Conservation (phyloP, 2,329 filamentous ascomycete species). For the Coleophoma cylindrospora region DNA sequence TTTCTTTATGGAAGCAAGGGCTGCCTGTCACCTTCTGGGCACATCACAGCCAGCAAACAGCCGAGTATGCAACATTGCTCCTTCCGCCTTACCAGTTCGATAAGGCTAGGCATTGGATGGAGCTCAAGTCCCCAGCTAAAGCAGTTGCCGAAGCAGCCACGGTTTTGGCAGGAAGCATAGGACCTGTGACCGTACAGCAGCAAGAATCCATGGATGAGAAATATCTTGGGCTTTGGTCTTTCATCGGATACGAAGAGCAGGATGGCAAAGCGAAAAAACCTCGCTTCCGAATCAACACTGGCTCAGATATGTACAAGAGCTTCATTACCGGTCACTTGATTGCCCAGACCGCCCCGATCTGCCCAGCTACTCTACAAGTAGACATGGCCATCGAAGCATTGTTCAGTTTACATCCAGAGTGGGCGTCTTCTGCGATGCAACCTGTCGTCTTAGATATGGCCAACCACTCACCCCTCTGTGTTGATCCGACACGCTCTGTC, state of each 20-base stretch:
- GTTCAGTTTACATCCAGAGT: slow-evolving; percentile 2
- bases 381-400: slow-evolving; percentile 8
- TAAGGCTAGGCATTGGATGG: slow-evolving; percentile 27
- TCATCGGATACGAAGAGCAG: slow-evolving; percentile 7
- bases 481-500: background rate
- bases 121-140: slow-evolving; percentile 7
- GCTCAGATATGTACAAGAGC: slow-evolving; percentile 3
- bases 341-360: slow-evolving; percentile 11
- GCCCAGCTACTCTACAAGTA: slow-evolving; percentile 9
- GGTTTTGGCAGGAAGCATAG: too few relatives aligned
- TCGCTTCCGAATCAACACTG: slow-evolving; percentile 13
- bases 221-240: slow-evolving; percentile 4
- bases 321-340: slow-evolving; percentile 7
- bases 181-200: background rate
- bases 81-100: slow-evolving; percentile 32
- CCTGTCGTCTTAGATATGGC: too few relatives aligned
- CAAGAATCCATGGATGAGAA: background rate
- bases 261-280: slow-evolving; percentile 3
- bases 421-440: background rate
- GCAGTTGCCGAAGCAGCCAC: background rate
- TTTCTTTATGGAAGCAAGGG: slow-evolving; percentile 24
- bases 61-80: slow-evolving; percentile 10
- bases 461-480: background rate
- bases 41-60: slow-evolving; percentile 17
- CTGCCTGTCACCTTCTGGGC: slow-evolving; percentile 25